A percentile compares a stretch with the other conserved stretches of the same genome.
phyloP scores from a whole-genome alignment of 2,329 filamentous ascomycete species.

The Colletotrichum liaoningense region DNA sequence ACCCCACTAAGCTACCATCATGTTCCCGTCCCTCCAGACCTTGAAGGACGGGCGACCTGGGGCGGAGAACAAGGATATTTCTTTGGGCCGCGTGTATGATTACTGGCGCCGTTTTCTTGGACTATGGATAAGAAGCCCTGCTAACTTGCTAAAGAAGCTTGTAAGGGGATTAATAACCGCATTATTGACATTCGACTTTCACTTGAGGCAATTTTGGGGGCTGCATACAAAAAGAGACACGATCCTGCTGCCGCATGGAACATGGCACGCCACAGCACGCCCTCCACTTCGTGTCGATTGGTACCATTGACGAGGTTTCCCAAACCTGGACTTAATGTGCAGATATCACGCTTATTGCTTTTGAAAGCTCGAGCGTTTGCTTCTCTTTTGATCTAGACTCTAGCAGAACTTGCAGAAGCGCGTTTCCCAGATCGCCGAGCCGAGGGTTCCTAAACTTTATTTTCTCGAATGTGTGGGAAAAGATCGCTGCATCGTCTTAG shows the following conservation, averaged over 20 bases:
- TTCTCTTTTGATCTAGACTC: neutral
- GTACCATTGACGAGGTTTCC: slow-evolving; percentile 1
- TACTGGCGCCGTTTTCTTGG: neutral
- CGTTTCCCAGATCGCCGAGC: slow-evolving; percentile 1
- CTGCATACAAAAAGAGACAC: slow-evolving; percentile 25
- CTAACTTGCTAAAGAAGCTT: neutral
- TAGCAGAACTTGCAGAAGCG: neutral
- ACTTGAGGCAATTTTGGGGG: neutral
- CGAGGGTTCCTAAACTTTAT: slow-evolving; percentile 4
- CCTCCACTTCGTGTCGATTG: neutral
- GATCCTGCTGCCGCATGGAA: neutral
- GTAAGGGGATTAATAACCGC: slow-evolving; percentile 1
- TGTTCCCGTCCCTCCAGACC: neutral
- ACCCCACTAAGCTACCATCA: slow-evolving; percentile 11
- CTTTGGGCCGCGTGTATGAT: slow-evolving; percentile 8
- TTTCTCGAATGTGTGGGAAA: neutral
- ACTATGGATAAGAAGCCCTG: neutral
- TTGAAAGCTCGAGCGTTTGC: neutral
- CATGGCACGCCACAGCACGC: neutral
- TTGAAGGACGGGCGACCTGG: slow-evolving; percentile 11
- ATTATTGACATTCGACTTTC: neutral
- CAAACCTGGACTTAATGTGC: slow-evolving; percentile 19
- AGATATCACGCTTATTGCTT: slow-evolving; percentile 3
- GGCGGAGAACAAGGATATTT: slow-evolving; percentile 20
- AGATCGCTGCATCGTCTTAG: slow-evolving; percentile 17